Conservation (phyloP, 1,284 basidiomycete genomes). For the Moniliophthora roreri region DNA sequence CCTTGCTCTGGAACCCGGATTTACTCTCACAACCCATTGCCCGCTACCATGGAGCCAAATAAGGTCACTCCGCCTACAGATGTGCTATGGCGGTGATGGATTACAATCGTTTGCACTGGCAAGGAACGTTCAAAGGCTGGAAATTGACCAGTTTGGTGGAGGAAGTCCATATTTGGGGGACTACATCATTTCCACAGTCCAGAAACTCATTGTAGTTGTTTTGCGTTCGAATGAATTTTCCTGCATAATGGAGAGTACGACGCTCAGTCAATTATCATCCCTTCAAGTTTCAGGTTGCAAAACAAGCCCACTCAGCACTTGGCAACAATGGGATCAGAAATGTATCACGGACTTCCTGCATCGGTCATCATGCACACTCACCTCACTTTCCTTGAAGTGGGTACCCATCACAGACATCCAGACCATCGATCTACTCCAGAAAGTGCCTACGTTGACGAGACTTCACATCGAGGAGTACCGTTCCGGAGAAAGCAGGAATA, state of each 20-base stretch:
- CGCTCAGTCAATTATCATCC: not conserved
- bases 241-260: not conserved
- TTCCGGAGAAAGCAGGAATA: not conserved
- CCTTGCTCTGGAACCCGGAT: not conserved
- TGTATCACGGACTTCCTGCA: not conserved
- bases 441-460: not conserved
- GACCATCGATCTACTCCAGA: not conserved
- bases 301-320: not conserved
- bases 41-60: conserved; percentile 1
- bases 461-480: conserved; percentile 2
- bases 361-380: not conserved
- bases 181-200: not conserved
- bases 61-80: not conserved
- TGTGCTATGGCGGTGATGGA: not conserved
- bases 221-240: conserved; percentile 1
- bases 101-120: not conserved
- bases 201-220: not conserved
- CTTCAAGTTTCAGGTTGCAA: not conserved
- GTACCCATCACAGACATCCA: not conserved
- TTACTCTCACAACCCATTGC: no score
- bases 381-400: not conserved
- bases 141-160: not conserved
- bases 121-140: not conserved
- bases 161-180: not conserved
- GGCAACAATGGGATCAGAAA: not conserved